Percentiles rank a stretch among this genome's conserved stretches.
phyloP scores from a whole-genome alignment of 495 filamentous ascomycete species.

The Podospora australis region DNA sequence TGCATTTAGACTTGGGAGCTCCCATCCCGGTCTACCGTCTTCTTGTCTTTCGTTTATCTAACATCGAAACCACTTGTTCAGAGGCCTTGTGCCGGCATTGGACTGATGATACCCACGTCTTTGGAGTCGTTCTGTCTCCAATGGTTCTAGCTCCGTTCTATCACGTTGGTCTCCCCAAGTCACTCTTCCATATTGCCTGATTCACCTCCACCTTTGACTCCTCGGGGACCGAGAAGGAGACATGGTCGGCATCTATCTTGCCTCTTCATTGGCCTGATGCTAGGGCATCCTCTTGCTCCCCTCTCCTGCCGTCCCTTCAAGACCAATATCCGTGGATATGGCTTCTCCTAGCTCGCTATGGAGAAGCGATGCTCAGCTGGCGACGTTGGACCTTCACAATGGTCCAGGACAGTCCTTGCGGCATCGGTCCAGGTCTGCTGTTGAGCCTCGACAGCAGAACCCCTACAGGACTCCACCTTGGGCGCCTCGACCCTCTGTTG shows the following conservation, averaged over 20 bases:
- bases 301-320: neutral
- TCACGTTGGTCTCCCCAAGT: conserved; percentile 19
- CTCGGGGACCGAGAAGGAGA: too few relatives aligned
- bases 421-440: too few relatives aligned
- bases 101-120: conserved; percentile 15
- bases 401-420: too few relatives aligned
- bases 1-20: conserved; percentile 19
- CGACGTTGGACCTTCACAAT: conserved; percentile 4
- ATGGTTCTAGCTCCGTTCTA: conserved; percentile 5
- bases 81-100: conserved; percentile 15
- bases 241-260: too few relatives aligned
- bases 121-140: conserved; percentile 16
- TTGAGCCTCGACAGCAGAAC: conserved; percentile 2
- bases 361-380: conserved; percentile 6
- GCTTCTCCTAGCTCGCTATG: conserved; percentile 14
- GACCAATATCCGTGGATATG: neutral
- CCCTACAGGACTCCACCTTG: conserved; percentile 2
- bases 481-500: too few relatives aligned
- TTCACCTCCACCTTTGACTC: too few relatives aligned
- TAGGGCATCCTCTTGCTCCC: neutral
- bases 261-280: too few relatives aligned
- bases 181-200: conserved; percentile 6
- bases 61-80: conserved; percentile 5
- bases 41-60: conserved; percentile 7
- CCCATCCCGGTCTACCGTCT: conserved; percentile 10